Base-by-base conservation (phyloP, 2,329 filamentous ascomycete genomes). In the Neonectria ditissima region DNA sequence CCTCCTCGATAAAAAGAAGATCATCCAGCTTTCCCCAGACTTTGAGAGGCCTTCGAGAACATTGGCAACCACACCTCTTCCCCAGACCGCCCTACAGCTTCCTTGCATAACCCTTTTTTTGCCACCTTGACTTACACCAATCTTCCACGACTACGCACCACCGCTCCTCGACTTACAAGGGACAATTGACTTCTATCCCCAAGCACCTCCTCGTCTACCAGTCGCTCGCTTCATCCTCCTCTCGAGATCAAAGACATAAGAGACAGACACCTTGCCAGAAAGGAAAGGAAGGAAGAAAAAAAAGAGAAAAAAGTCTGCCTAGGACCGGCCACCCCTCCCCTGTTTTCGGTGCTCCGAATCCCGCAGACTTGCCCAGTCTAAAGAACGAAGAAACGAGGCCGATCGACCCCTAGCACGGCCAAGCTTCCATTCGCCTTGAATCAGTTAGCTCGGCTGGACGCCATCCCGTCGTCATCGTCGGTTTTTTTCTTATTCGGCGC, bases 321-420 rank as follows among this genome's bases (percentile, higher is more conserved):
- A 44, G 59, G 43, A 63, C 45, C 53, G 48, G 52, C 37, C 55
- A 24, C 37, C 41, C 22, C 24, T 28, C 41, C 66, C 61, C 63
- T 53, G 59, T 52, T 50, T 52, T 65, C 65, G 57, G 62, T 57
- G 26, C 52, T 62, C 48, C 53, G 59, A 55, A 58, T 62, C 51
- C 57, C 39, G 41, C 63, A 70, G 51, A 50, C 63, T 62, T 52
- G 26, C 56, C 52, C 45, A 39, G 34, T 37, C 34, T 37, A 37
- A 37, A 37, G n/a, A 14, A 37, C 16, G 14, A 14, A 37, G 32
- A 11, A 47, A 56, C 11, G 43, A 47, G 51, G 63, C 61, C 65
- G 57, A 62, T 65, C 63, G 65, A 69, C 47, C 66, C 62, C n/a
- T 57, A 63, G 65, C 45, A 62, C 65, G 39, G 62, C 65, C 67